A percentile compares a stretch with the other conserved stretches of the same genome.
phyloP scores from a whole-genome alignment of 2,329 filamentous ascomycete species.

The Cladobotryum protrusum region DNA sequence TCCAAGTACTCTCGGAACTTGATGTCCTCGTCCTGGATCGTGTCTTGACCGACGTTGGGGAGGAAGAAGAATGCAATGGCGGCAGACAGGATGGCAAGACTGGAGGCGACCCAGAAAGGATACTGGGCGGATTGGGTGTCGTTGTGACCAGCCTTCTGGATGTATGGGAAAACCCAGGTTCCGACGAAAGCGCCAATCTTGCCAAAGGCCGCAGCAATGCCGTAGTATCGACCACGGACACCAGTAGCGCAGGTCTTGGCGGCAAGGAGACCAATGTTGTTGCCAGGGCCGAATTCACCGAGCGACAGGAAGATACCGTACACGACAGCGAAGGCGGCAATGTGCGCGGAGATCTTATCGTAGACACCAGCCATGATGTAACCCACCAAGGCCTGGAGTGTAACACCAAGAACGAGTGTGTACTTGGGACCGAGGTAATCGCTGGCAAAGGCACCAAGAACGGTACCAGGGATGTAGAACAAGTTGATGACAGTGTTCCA shows the following conservation, averaged over 20 bases:
- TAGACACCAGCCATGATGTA: slow-evolving; percentile 88
- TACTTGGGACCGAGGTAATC: slow-evolving; percentile 75
- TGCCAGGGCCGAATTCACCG: slow-evolving; percentile 65
- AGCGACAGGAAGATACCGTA: slow-evolving; percentile 34
- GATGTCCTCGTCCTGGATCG: slow-evolving; percentile 70
- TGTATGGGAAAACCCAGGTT: slow-evolving; percentile 73
- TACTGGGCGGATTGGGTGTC: slow-evolving; percentile 64
- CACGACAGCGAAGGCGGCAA: slow-evolving; percentile 32
- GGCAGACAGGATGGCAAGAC: slow-evolving; percentile 70
- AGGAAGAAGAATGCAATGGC: slow-evolving; percentile 53
- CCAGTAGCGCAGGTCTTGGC: slow-evolving; percentile 84
- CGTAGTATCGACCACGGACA: slow-evolving; percentile 70
- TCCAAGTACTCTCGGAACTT: slow-evolving; percentile 70
- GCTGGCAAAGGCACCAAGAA: slow-evolving; percentile 68
- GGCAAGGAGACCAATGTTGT: slow-evolving; percentile 84
- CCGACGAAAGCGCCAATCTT: slow-evolving; percentile 83
- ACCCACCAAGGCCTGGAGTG: slow-evolving; percentile 68
- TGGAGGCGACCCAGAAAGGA: slow-evolving; percentile 80
- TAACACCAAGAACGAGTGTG: slow-evolving; percentile 65
- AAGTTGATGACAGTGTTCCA: slow-evolving; percentile 86
- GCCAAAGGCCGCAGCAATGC: slow-evolving; percentile 64
- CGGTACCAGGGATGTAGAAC: slow-evolving; percentile 81
- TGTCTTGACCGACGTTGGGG: slow-evolving; percentile 78
- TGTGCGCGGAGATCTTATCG: slow-evolving; percentile 52
- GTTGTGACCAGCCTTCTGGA: slow-evolving; percentile 53